Base-by-base conservation (phyloP, 2,329 filamentous ascomycete genomes). In the Blastomyces gilchristii region DNA sequence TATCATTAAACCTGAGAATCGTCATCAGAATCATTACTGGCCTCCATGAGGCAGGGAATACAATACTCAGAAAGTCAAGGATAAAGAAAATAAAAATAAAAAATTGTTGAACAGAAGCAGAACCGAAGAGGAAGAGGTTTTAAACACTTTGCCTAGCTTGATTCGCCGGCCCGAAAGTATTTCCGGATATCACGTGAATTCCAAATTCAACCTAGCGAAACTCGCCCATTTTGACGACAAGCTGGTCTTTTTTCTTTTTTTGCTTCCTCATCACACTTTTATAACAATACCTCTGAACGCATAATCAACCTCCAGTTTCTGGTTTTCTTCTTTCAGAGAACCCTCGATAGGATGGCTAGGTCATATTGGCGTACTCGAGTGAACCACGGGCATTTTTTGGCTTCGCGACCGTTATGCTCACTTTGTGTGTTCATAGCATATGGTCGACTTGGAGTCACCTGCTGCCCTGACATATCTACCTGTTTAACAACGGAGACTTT, bases 351-450 rank as follows among this genome's bases (percentile, higher is more conserved):
- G 73, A 74, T 78, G 75, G 76, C 65, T 69, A 72, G 76, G 76
- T 78, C 76, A 78, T 78, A 78, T 78, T 78, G 75, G 76, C 76
- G 76, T 74, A 77, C 76, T 70, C 78, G 76, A 78, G 67, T 69
- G 69, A 76, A 60, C 43, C 61, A 52, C 43, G 54, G 39, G 18
- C 53, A 39, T 43, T 65, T 49, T 60, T 45, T 63, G 64, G 28
- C 61, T 64, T 64, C 62, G 62, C 64, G 69, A 70, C 66, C 69
- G 69, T 61, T 62, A 64, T 70, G 57, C 69, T 74, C 68, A 71
- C 66, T 72, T 74, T 64, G 11, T 68, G 68, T 68, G 68, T 70
- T 65, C 72, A 71, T 68, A 71, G 67, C 65, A 69, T 67, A 66
- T 67, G 67, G 67, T 68, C 69, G 66, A 69, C 22, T 69, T 61